Conservation (phyloP, 192 early-diverging fungal species). For the Coemansia sp. region DNA sequence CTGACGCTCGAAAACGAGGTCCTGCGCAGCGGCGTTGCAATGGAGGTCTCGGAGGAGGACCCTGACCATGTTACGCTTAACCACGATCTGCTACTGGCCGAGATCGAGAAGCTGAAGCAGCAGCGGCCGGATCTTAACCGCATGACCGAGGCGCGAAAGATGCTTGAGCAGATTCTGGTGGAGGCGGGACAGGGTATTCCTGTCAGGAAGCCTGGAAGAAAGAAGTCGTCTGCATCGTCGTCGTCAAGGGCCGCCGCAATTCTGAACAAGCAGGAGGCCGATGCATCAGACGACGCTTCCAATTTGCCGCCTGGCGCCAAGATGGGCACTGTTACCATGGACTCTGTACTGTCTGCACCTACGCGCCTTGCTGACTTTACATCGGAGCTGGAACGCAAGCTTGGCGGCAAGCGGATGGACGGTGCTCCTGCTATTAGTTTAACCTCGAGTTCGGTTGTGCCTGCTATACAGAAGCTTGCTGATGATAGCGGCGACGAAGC, state of each 20-base stretch:
- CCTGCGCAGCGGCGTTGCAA: conserved; percentile 46
- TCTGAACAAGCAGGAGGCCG: conserved; percentile 3
- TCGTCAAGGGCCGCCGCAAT: neutral
- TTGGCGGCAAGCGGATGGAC: conserved; percentile 26
- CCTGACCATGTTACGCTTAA: conserved; percentile 38
- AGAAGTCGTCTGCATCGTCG: neutral
- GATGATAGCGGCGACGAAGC: neutral
- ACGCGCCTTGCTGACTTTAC: conserved; percentile 50
- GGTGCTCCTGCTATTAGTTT: neutral
- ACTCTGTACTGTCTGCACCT: conserved; percentile 45
- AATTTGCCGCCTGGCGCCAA: conserved; percentile 24
- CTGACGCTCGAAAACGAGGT: conserved; percentile 58
- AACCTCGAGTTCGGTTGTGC: neutral
- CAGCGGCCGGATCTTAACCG: conserved; percentile 47
- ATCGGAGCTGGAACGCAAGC: conserved; percentile 51
- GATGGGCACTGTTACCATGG: conserved; percentile 55
- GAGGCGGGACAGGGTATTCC: conserved; percentile 47
- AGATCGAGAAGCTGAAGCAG: conserved; percentile 53
- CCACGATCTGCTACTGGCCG: conserved; percentile 49
- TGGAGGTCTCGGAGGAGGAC: conserved; percentile 33
- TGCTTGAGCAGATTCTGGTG: conserved; percentile 48
- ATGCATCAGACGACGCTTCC: neutral
- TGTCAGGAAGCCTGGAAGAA: conserved; percentile 19
- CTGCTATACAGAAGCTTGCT: conserved; percentile 7
- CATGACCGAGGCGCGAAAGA: conserved; percentile 54